These are phyloP conservation scores for Xerophyta viscosa DNA, from an alignment of 106 monocot genomes.

Conservation along the genomic window DNA sequence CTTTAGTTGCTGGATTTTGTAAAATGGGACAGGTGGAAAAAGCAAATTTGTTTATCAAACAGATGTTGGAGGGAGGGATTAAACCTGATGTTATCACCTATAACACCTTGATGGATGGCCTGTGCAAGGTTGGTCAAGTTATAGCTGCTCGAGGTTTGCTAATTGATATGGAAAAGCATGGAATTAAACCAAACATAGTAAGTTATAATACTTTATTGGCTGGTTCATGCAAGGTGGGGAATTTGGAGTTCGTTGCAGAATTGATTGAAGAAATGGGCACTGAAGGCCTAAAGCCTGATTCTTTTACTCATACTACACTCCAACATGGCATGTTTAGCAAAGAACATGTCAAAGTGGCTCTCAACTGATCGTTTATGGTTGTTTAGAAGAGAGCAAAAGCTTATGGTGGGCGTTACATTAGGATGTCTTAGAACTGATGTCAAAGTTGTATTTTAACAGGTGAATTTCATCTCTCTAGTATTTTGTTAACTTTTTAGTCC, in stretches of 20 bases:
- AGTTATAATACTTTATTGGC: neutral
- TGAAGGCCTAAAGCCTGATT: neutral
- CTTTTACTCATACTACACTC: conserved; percentile 19
- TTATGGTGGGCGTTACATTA: no score
- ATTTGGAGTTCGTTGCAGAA: neutral
- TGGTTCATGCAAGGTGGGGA: neutral
- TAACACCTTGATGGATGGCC: conserved; percentile 38
- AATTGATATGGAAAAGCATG: conserved; percentile 20
- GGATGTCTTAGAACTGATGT: no score
- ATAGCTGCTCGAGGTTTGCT: conserved; percentile 18
- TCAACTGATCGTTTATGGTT: no score
- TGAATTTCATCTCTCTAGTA: no score
- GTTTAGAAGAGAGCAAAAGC: no score
- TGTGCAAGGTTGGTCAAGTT: conserved; percentile 21
- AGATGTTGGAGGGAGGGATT: conserved; percentile 15
- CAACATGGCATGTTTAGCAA: no score
- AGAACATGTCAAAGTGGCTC: no score
- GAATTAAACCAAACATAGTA: conserved; percentile 19
- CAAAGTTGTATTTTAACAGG: no score
- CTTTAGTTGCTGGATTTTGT: conserved; percentile 34
- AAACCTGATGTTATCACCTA: conserved; percentile 29
- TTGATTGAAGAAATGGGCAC: neutral
- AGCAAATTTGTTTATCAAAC: conserved; percentile 22
- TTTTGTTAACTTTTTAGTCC: no score
- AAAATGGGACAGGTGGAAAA: conserved; percentile 23